Evolutionary conservation across 306 rosid species (phyloP).

Genomic region (Quercus berberidifolia): DNA sequence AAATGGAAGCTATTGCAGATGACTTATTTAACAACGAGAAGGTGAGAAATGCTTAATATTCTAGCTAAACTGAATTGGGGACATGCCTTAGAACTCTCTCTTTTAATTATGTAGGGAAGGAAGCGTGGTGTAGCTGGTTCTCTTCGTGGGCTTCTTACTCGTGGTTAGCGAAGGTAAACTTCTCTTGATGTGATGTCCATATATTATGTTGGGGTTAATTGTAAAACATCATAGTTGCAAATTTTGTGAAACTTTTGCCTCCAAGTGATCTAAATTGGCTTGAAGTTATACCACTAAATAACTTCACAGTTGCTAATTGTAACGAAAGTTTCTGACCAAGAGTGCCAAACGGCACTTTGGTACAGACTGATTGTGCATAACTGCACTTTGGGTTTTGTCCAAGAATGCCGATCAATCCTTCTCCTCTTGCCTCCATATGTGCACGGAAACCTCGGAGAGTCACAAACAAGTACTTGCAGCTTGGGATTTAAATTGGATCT

Average conservation of each 20-base stretch:
- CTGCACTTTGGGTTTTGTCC: no score
- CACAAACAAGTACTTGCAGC: no score
- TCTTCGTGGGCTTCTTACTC: constrained; percentile 48
- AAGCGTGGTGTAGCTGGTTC: constrained; percentile 61
- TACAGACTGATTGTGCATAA: no score
- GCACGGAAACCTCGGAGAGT: no score
- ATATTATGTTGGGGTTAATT: neutral
- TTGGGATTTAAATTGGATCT: no score
- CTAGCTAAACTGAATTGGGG: neutral
- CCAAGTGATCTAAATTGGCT: neutral
- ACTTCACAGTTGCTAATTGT: neutral
- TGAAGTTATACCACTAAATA: neutral
- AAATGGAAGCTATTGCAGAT: constrained; percentile 80
- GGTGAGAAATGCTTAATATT: constrained; percentile 27
- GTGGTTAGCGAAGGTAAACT: constrained; percentile 31
- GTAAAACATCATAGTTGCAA: neutral
- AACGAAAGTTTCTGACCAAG: no score
- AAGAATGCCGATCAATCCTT: no score
- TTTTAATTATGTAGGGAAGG: constrained; percentile 39
- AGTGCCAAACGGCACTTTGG: no score
- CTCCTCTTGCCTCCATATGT: no score
- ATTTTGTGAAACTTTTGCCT: constrained; percentile 4
- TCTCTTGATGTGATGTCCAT: neutral
- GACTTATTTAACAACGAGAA: constrained; percentile 73
- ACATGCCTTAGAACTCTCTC: constrained; percentile 9